Base-by-base conservation (phyloP, 129 eudicot species). In the Dittrichia graveolens region DNA sequence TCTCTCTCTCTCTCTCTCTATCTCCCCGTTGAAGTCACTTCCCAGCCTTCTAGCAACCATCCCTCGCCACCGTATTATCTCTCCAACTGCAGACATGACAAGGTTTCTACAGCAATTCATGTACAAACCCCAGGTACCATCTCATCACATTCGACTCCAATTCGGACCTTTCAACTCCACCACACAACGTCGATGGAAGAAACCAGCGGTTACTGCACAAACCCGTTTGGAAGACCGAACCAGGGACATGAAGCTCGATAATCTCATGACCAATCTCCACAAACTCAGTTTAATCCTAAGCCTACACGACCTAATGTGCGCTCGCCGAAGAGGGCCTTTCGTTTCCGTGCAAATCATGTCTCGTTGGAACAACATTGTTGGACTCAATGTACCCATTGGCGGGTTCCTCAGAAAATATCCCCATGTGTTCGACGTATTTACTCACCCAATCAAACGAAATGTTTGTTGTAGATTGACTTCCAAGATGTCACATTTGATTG, bases 221-320 rank as follows among this genome's bases (percentile, higher is more conserved):
- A 89, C 95, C 84, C 98, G 96, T 4, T 74, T 92, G 55, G 91
- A 92, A 70, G 75, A 55, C 73, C 85, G 96, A 64, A 87, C 92
- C 83, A 74, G 85, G 8, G 98, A 92, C 85, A 80, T 79, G 14
- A 89, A 85, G n/a, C 81, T 92, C 66, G 96, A 92, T 73, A 61
- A 61, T 44, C 81, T 85, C 74, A 75, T 85, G 52, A 8, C 48
- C 76, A 83, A 78, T 15, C 48, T 63, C 77, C 82, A 61, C 78
- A 86, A 87, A 61, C 88, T 92, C 73, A 80, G 18, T 65, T 72
- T 83, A 77, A 54, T 86, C 54, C 83, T 89, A 78, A 55, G 52
- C 61, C 84, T 92, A 79, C 78, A 80, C 83, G 67, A 71, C 55
- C 81, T 89, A 65, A 81, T 87, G 85, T 77, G 83, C 44, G 16